Base-by-base conservation (phyloP, 2,329 filamentous ascomycete species). In the Metarhizium album region DNA sequence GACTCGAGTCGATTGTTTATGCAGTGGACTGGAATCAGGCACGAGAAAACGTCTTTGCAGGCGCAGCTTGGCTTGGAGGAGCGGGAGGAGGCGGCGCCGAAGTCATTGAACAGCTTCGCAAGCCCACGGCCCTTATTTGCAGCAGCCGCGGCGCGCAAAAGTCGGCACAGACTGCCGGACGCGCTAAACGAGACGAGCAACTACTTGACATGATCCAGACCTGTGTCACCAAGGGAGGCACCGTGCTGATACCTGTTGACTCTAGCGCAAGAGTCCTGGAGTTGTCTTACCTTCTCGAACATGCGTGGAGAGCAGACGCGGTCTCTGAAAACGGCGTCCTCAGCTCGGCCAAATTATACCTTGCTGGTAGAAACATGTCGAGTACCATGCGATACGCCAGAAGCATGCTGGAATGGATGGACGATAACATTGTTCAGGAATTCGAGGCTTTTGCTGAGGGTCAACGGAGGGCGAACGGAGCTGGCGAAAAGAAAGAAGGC, bases 361-460 rank as follows among this genome's bases (percentile, higher is more conserved):
- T 98, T 42, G 91, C 90, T 1, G 90, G 90, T 38, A 84, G 84
- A 53, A 95, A 89, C 54, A 86, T 88, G 56, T 84, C 87, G 52
- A 90, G 89, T 55, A 95, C 90, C 0, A 87, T 97, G 76, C 80
- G 89, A 48, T 88, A 96, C 58, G 87, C 91, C 24, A 80, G 90
- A 57, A 96, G 91, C 65, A 95, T 98, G 87, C 74, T 98, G 31
- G 93, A 98, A 64, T 98, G 93, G 93, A 97, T 98, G 90, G 90
- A 97, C 63, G 90, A 96, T 62, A 85, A 83, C 52, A 94, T 98
- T 53, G 86, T 95, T 42, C 83, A 90, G 50, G 91, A 97, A 60
- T 94, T 95, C 54, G 90, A 95, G 64, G 82, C 84, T 14, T 75
- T 83, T 46, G 78, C 76, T 2, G 78, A 80, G 55, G 72, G 68